Evolutionary conservation across 2,329 filamentous ascomycete genomes (phyloP), one percentile per base, ranked within the genome.

Genomic region (Pseudogymnoascus sp.): DNA sequence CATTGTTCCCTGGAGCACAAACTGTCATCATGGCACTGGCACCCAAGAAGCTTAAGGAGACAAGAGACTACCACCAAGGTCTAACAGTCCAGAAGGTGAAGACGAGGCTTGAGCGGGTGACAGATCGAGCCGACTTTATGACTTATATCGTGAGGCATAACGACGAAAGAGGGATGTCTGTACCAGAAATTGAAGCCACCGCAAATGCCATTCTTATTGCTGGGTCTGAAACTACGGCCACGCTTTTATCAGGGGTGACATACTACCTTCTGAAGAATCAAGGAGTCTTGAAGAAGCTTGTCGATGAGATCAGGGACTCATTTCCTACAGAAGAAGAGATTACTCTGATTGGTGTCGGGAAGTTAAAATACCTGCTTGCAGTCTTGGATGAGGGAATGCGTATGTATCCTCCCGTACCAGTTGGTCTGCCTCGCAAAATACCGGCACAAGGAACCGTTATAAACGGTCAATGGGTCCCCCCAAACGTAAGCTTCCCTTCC

Each of bases 141-240:
- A 61, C 47, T 17, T 63, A 65, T 60, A 65, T 66, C 8, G 13
- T 65, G 17, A 53, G 60, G 57, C 50, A 64, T 61, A 67, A 68
- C 33, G 63, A 57, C 21, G 65, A 66, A 44, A 63, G 61, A 9
- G 63, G 63, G 9, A 63, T 66, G 63, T 61, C 31, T 17, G 11
- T 60, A 11, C 40, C 3, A 1, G 63, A 65, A 47, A 42, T 65
- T 7, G 42, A 63, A 19, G 61, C 53, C 53, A 59, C n/a, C 28
- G 15, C 53, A 64, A 38, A 65, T 62, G 23, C 62, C 62, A 47
- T 31, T 19, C 47, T 82, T 23, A 70, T 79, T 13, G 80, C 79
- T 4, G 80, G 81, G 4, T 79, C 78, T 3, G 81, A 83, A 67
- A 83, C 81, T 3, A 82, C 80, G 0, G 78, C 80, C 0, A 81